Conservation (phyloP, 208 protist genomes). For the Spongospora subterranea region DNA sequence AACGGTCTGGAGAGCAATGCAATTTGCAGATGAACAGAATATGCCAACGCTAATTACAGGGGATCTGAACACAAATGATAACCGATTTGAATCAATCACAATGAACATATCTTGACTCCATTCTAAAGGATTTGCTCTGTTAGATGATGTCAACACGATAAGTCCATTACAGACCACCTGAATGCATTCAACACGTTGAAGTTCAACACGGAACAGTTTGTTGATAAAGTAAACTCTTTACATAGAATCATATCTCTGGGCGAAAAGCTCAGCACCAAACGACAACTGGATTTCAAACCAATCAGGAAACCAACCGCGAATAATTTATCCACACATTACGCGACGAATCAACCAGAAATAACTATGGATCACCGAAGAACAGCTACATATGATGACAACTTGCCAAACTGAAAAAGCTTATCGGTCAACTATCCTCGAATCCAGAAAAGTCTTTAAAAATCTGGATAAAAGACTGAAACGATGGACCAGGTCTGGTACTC, state of each 20-base stretch:
- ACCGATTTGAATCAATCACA: too few relatives aligned
- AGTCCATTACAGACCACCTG: not conserved
- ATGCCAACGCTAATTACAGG: too few relatives aligned
- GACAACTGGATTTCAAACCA: slow-evolving; percentile 18
- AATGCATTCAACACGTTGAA: not conserved
- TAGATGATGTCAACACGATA: too few relatives aligned
- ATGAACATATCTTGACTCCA: too few relatives aligned
- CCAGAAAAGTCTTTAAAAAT: not conserved
- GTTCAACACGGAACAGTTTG: slow-evolving; percentile 14
- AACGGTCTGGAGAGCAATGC: too few relatives aligned
- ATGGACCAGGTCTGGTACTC: not conserved
- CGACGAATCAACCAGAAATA: slow-evolving; percentile 1
- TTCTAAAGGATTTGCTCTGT: too few relatives aligned
- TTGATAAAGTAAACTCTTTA: not conserved
- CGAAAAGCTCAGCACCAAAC: not conserved
- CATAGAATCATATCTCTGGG: not conserved
- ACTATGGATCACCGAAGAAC: slow-evolving; percentile 47
- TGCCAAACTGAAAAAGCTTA: not conserved
- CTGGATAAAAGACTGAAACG: slow-evolving; percentile 4
- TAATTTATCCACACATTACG: not conserved
- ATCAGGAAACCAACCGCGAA: slow-evolving; percentile 2
- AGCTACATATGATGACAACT: not conserved
- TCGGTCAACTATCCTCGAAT: not conserved
- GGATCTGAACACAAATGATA: too few relatives aligned
- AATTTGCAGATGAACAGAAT: too few relatives aligned